Percentiles rank a stretch among this genome's conserved stretches.
phyloP scores from a whole-genome alignment of 257 asterid genomes.

The Solanum etuberosum region DNA sequence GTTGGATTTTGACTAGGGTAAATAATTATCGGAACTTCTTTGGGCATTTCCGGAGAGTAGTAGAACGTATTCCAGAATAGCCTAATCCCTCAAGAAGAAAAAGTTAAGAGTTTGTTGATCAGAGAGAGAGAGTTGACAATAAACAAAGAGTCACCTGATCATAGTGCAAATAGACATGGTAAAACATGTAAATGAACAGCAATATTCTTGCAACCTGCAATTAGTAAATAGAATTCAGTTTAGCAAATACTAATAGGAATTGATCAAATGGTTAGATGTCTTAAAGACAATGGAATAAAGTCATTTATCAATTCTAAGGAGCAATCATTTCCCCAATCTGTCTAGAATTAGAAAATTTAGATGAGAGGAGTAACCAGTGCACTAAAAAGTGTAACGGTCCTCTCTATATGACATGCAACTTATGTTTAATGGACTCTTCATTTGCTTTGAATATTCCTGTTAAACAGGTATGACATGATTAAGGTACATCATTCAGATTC shows the following conservation, averaged over 20 bases:
- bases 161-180: slow-evolving; percentile 70
- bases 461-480: not conserved
- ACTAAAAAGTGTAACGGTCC: not conserved
- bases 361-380: not conserved
- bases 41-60: not conserved
- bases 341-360: not conserved
- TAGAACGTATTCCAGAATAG: not conserved
- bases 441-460: not conserved
- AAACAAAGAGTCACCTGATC: slow-evolving; percentile 43
- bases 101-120: not conserved
- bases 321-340: not conserved
- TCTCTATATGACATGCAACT: not conserved
- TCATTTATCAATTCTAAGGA: not conserved
- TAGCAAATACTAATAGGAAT: not conserved
- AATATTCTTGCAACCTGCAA: slow-evolving; percentile 93
- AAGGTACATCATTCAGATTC: not conserved
- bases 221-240: slow-evolving; percentile 9
- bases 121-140: not conserved
- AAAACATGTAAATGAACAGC: slow-evolving; percentile 73
- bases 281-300: not conserved
- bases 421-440: not conserved
- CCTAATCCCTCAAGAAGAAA: not conserved
- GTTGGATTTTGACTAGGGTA: not conserved
- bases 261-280: not conserved
- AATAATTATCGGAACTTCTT: not conserved